Evolutionary conservation across 2,329 filamentous ascomycete genomes (phyloP), one percentile per base, ranked within the genome.

Genomic region (Aulographum hederae): DNA sequence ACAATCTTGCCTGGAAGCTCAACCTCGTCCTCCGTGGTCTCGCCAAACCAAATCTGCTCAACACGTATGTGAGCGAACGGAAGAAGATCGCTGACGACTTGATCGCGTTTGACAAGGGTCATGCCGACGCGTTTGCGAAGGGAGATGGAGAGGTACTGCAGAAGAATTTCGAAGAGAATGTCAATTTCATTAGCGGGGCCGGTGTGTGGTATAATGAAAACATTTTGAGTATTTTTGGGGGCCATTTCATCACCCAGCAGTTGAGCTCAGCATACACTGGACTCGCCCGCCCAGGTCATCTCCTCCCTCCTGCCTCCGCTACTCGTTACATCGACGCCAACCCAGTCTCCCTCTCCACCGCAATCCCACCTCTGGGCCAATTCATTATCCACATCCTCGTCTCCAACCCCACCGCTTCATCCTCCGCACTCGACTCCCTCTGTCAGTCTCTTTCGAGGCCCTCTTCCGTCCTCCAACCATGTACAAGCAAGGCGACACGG

Each of bases 271-370:
- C n/a, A n/a, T n/a, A n/a, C n/a, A n/a, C n/a, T n/a, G n/a, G n/a
- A n/a, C n/a, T n/a, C n/a, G n/a, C n/a, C n/a, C 66, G 67, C 6
- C 70, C 80, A 1, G 85, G 85, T 16, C 71, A 78, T 25, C 69
- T 85, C 23, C 68, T 93, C 44, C 71, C 69, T 30, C 81, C 80
- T 34, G 67, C 79, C 14, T 75, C 81, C 38, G 85, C 93, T 6
- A 93, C 82, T 1, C 70, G 85, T 30, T 78, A 92, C 15, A 73
- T 78, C 1, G 85, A 94, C 47, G 78, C 84, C 47, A 93, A 93
- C 52, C 73, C 81, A 4, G 82, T 92, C 2, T 79, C 91, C 44
- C 65, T 93, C 6, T 84, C 93, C 54, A 84, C 93, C 52, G 79
- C 91, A 47, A 67, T 93, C 19, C 84, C 84, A 0, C 62, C 85